Base-by-base conservation (phyloP, 768 basidiomycete species). In the Lactarius trivialis region DNA sequence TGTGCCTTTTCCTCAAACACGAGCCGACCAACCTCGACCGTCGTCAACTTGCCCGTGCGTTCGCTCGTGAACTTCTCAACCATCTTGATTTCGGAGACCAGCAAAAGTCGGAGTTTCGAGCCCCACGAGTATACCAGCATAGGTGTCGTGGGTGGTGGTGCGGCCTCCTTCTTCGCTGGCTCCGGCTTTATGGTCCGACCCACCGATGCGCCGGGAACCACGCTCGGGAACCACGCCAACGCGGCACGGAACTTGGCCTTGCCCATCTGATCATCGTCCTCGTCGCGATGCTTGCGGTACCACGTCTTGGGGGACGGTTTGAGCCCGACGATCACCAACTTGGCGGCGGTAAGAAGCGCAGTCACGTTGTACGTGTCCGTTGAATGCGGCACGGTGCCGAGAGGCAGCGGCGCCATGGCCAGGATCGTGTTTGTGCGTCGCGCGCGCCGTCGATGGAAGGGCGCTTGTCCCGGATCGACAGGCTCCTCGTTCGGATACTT, bases 291-390 rank as follows among this genome's bases (percentile, higher is more conserved):
- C 57, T 78, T 82, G 70, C 91, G 86, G 70, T 89, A 88, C 93
- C 94, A 98, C 0, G 95, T 99, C 70, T 89, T 85, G 8, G 97
- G 91, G 0, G 84, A 81, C 3, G 97, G 97, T 68, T 92, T 94
- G 64, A 99, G 72, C 6, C 94, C 94, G 11, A 98, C 93, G 37
- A 98, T 82, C 14, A 99, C 90, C 4, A 98, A 77, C 71, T 99
- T 99, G 26, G 86, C 81, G 0, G 92, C 85, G 0, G 97, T 99
- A 33, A 98, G 79, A 51, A 99, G 73, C 0, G 95, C 93, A 34
- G 91, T 82, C 32, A 97, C 75, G 57, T 89, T 81, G 70, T 93
- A 91, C 9, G 75, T 68, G 71, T 98, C 97, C 0, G 89, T 90
- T 0, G 85, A 72, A 74, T 96, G 89, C 1, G 83, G 76, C 0